phyloP scores from a whole-genome alignment of 495 filamentous ascomycete species.

The Tuber umbilicatum region DNA sequence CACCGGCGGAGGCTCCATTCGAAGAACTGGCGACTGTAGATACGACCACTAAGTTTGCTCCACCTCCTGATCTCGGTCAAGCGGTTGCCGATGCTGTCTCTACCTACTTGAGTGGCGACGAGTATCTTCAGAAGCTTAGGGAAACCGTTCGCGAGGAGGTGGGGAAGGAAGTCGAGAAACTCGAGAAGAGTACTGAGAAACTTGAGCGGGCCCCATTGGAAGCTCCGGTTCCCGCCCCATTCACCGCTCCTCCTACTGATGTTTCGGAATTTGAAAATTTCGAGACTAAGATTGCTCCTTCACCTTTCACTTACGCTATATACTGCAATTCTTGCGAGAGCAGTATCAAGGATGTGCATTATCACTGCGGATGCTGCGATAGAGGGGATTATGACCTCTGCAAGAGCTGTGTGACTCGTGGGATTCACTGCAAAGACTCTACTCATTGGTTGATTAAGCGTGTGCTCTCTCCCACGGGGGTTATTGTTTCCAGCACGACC shows the following conservation, averaged over 20 bases:
- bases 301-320: constrained; percentile 53
- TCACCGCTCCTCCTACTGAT: constrained; percentile 28
- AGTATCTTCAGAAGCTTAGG: constrained; percentile 37
- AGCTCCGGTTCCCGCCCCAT: constrained; percentile 38
- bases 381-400: constrained; percentile 94
- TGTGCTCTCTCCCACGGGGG: constrained; percentile 61
- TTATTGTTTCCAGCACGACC: constrained; percentile 75
- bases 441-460: constrained; percentile 94
- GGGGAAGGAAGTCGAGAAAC: constrained; percentile 24
- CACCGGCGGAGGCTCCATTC: background rate
- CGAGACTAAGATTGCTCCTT: background rate
- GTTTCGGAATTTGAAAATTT: constrained; percentile 9
- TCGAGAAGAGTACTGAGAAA: constrained; percentile 15
- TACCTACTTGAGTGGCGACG: constrained; percentile 37
- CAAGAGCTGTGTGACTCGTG: constrained; percentile 64
- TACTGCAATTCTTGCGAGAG: constrained; percentile 87
- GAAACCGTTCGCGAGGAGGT: constrained; percentile 41
- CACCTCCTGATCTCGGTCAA: constrained; percentile 27
- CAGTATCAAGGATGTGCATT: constrained; percentile 73
- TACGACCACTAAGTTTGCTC: constrained; percentile 6
- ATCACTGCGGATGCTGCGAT: constrained; percentile 90
- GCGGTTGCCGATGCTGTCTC: constrained; percentile 37
- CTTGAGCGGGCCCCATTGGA: constrained; percentile 4
- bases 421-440: constrained; percentile 66
- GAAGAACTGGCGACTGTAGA: constrained; percentile 10